Evolutionary conservation across 2,329 filamentous ascomycete genomes (phyloP).

Genomic region (Orbilia blumenaviensis): DNA sequence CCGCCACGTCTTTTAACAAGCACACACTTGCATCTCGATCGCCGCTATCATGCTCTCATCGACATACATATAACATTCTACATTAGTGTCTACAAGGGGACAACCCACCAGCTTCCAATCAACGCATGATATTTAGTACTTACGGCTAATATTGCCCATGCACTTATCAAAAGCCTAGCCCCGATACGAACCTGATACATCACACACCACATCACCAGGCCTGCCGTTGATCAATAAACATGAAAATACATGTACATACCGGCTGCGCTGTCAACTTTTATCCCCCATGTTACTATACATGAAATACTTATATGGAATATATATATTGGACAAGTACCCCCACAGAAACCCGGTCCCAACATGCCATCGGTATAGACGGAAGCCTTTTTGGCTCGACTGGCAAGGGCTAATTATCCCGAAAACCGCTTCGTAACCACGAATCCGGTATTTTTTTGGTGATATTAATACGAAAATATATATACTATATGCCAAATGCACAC

Average conservation of each 20-base stretch:
- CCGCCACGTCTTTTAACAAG: constrained; percentile 33
- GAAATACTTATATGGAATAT: constrained; percentile 11
- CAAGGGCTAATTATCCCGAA: constrained; percentile 40
- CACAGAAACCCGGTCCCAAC: constrained; percentile 4
- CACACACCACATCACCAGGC: constrained; percentile 18
- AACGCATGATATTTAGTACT: background rate
- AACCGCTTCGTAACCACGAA: background rate
- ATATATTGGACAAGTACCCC: constrained; percentile 46
- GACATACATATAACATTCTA: too few species aligned
- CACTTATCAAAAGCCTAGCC: constrained; percentile 16
- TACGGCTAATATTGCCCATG: constrained; percentile 48
- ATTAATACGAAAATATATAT: constrained; percentile 5
- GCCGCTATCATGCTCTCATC: background rate
- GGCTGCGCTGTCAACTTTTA: constrained; percentile 21
- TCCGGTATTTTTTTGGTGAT: constrained; percentile 2
- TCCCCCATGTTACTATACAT: constrained; percentile 16
- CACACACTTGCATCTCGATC: constrained; percentile 10
- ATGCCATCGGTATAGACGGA: constrained; percentile 2
- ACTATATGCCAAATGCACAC: constrained; percentile 11
- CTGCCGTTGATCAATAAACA: constrained; percentile 49
- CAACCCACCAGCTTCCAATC: background rate
- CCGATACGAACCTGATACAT: constrained; percentile 24
- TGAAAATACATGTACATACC: background rate
- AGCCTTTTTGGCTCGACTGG: background rate
- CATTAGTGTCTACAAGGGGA: constrained; percentile 21